phyloP scores from a whole-genome alignment of 2,329 filamentous ascomycete species.

The Chaetomium olivaceum region DNA sequence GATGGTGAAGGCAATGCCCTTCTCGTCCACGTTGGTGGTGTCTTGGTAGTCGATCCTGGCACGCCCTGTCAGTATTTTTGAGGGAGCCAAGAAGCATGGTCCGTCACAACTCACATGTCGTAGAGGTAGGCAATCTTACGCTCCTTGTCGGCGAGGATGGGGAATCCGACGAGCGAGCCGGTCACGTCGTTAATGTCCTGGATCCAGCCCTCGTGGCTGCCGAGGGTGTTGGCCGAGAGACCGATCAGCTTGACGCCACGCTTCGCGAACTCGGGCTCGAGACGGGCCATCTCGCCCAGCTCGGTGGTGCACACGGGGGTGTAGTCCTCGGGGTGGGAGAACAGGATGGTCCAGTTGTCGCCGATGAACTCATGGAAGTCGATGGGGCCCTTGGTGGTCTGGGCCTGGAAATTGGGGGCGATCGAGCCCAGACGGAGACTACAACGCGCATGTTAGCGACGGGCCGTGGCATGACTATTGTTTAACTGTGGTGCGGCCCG shows the following conservation, averaged over 20 bases:
- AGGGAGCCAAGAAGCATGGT: background rate
- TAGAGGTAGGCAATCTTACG: slow-evolving; percentile 74
- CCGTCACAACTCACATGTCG: slow-evolving; percentile 65
- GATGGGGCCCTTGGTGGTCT: slow-evolving; percentile 75
- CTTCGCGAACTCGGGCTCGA: slow-evolving; percentile 84
- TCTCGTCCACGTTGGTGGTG: slow-evolving; percentile 75
- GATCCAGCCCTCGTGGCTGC: slow-evolving; percentile 86
- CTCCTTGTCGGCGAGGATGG: slow-evolving; percentile 79
- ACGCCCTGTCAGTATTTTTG: background rate
- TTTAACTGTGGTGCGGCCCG: background rate
- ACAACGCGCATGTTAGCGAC: slow-evolving; percentile 21
- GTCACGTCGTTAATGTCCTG: slow-evolving; percentile 82
- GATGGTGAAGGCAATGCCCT: slow-evolving; percentile 90
- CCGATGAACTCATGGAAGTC: slow-evolving; percentile 82
- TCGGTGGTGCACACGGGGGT: slow-evolving; percentile 96
- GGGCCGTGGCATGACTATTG: no score
- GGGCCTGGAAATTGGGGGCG: slow-evolving; percentile 81
- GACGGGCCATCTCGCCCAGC: slow-evolving; percentile 87
- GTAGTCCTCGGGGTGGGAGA: slow-evolving; percentile 87
- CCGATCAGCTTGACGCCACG: slow-evolving; percentile 90
- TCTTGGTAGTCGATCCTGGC: slow-evolving; percentile 74
- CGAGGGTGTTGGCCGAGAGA: slow-evolving; percentile 81
- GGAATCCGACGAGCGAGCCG: slow-evolving; percentile 69
- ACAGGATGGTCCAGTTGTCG: slow-evolving; percentile 77
- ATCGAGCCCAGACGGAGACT: slow-evolving; percentile 65